phyloP scores from a whole-genome alignment of 2,329 filamentous ascomycete genomes.

The Penicillium frequentans region DNA sequence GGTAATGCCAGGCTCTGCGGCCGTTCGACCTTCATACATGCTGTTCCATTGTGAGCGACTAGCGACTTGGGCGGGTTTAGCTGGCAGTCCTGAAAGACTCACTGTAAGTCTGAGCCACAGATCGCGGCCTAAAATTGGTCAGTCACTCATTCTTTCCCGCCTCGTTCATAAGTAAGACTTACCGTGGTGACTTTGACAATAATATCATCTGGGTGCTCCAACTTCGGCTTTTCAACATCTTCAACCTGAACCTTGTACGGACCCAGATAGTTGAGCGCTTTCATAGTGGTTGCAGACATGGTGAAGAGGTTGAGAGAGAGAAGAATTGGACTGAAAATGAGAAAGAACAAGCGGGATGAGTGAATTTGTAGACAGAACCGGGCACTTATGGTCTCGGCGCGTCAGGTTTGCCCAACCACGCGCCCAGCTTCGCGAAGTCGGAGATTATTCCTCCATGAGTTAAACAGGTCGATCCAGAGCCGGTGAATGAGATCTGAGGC shows the following conservation, averaged over 20 bases:
- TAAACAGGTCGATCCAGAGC: not conserved
- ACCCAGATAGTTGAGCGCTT: slow-evolving; percentile 63
- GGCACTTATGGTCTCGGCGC: not conserved
- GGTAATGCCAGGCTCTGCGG: slow-evolving; percentile 61
- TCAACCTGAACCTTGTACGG: slow-evolving; percentile 64
- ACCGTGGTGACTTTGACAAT: slow-evolving; percentile 67
- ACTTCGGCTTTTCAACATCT: slow-evolving; percentile 57
- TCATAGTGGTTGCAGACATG: slow-evolving; percentile 49
- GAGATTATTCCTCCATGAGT: not conserved
- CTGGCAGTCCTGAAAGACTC: slow-evolving; percentile 4
- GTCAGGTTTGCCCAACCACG: not conserved
- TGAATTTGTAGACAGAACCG: not conserved
- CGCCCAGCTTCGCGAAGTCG: not conserved
- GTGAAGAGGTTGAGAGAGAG: not conserved
- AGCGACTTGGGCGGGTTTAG: not conserved
- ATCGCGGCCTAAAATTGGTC: slow-evolving; percentile 44
- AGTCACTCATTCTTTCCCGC: not conserved
- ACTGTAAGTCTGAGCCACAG: slow-evolving; percentile 55
- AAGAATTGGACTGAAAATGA: not conserved
- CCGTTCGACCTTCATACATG: slow-evolving; percentile 67
- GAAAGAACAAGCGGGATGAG: not conserved
- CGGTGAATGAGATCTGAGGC: not conserved
- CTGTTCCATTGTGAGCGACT: slow-evolving; percentile 35
- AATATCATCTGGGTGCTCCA: slow-evolving; percentile 65
- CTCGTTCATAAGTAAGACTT: slow-evolving; percentile 30